Base-by-base conservation (phyloP, 1,139 yeast species). In the Scheffersomyces lignicola region DNA sequence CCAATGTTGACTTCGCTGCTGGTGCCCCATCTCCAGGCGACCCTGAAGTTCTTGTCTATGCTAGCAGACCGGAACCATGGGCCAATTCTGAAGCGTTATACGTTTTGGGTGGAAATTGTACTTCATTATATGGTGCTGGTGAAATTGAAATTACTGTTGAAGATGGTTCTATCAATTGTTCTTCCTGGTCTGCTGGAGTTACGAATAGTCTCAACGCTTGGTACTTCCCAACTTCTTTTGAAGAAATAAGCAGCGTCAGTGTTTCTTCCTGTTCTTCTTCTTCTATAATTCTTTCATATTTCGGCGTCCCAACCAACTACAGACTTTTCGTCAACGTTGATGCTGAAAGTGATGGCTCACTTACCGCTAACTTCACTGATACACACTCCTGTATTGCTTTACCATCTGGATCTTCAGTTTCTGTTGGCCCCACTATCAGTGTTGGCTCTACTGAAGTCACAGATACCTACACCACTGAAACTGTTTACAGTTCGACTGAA, bases 261-360 rank as follows among this genome's bases (percentile, higher is more conserved):
- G 34, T 52, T 1, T 38, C 40, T 9, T 14, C 44, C 1, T 60
- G 65, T 47, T 29, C 46, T n/a, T 9, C 45, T 1, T 26, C 31
- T 5, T 33, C 40, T 0, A 44, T 41, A 30, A 25, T 33, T 1
- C 40, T 56, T 3, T 33, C 34, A 7, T 62, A 52, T 39, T 13
- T 27, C 1, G 51, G 54, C 35, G 36, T 62, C 22, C 65, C 68
- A 2, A 56, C 62, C 3, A 68, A 66, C 3, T 59, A 46, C 40
- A 47, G 65, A 24, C 62, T 63, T n/a, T 62, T 48, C 15, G 14
- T 24, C 5, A 11, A 11, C 16, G n/a, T 24, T 24, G 13, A 5
- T 4, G 28, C 28, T 9, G 10, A 23, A 20, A 20, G 9, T n/a
- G 23, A 20, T 20, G 23, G 23, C 23, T 8, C 23, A 9, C 8